phyloP scores from a whole-genome alignment of 2,329 filamentous ascomycete species.

The Neofusicoccum umdonicola region DNA sequence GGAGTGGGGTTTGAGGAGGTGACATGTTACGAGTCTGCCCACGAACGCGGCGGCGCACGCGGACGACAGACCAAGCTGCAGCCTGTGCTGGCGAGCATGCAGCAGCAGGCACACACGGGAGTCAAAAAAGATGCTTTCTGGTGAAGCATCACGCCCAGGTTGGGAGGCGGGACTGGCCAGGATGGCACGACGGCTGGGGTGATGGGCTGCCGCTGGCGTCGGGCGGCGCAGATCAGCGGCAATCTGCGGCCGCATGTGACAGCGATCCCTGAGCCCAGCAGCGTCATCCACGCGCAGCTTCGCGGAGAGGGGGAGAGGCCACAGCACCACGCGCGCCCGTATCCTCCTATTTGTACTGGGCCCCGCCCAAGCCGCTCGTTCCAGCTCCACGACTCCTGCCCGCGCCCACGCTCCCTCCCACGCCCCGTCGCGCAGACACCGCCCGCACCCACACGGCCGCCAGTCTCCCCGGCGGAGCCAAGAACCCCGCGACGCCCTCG shows the following conservation, averaged over 20 bases:
- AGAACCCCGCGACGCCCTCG: not conserved
- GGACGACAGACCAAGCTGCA: not conserved
- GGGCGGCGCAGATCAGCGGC: conserved; percentile 6
- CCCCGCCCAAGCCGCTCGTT: not conserved
- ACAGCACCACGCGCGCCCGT: conserved; percentile 4
- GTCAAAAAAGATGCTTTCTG: not conserved
- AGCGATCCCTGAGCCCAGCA: not conserved
- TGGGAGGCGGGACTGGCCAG: not conserved
- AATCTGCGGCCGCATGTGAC: conserved; percentile 1
- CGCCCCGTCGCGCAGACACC: not conserved
- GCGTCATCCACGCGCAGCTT: conserved; percentile 7
- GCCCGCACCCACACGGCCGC: too few species aligned
- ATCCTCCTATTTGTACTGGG: conserved; percentile 11
- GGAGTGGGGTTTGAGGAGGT: not conserved
- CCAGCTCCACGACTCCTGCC: not conserved
- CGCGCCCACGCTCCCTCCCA: not conserved
- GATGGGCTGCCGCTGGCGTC: not conserved
- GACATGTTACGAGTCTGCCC: not conserved
- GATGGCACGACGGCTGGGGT: not conserved
- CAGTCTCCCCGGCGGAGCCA: not conserved
- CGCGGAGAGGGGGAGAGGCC: not conserved
- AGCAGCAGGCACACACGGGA: not conserved
- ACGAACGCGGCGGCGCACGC: not conserved
- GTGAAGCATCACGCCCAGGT: not conserved
- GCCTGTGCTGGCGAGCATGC: not conserved